Conservation (phyloP, 192 early-diverging fungal genomes). For the Diversispora eburnea region DNA sequence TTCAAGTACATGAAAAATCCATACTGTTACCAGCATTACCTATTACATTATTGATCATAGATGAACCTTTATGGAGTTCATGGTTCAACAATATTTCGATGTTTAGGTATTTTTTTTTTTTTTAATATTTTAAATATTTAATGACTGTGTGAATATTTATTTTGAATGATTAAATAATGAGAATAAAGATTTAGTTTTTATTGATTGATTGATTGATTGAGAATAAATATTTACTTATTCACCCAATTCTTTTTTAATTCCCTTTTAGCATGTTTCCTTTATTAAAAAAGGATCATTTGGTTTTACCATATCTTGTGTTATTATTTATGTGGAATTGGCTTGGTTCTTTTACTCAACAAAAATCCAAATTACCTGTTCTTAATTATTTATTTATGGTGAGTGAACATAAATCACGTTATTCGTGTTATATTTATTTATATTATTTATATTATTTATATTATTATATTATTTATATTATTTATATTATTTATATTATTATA, state of each 20-base stretch:
- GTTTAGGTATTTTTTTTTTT: constrained; percentile 54
- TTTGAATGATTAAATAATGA: too few species aligned
- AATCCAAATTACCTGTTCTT: constrained; percentile 19
- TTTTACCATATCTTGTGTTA: constrained; percentile 67
- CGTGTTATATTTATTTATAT: background rate
- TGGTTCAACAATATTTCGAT: constrained; percentile 79
- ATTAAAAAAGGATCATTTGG: constrained; percentile 69
- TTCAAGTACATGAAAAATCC: constrained; percentile 98
- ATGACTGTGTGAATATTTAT: too few species aligned
- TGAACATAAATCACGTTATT: too few species aligned
- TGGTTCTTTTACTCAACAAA: constrained; percentile 27
- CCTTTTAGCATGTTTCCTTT: constrained; percentile 79
- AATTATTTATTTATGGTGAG: constrained; percentile 34
- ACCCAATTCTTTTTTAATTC: background rate
- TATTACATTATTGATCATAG: constrained; percentile 65
- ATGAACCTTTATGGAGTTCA: constrained; percentile 58
- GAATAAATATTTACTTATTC: background rate
- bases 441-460: background rate
- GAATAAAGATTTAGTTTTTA: background rate
- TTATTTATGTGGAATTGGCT: constrained; percentile 75
- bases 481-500: background rate
- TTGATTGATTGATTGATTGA: background rate
- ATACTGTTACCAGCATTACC: constrained; percentile 85
- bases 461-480: background rate
- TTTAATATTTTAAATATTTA: background rate